phyloP scores from a whole-genome alignment of 805 yeast genomes.

The Suhomyces xylopsoci region DNA sequence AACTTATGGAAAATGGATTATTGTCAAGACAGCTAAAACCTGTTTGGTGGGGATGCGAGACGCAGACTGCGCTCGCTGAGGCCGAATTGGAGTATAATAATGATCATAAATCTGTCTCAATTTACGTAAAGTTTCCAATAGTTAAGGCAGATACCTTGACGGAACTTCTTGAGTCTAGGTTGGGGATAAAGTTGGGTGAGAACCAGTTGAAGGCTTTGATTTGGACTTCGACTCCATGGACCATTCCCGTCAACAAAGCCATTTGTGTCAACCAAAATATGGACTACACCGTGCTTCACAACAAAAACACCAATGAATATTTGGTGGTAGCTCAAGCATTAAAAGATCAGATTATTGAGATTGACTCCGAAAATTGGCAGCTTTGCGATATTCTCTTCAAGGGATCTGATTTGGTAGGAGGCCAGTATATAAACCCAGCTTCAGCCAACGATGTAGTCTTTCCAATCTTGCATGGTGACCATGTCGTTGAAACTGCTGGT shows the following conservation, averaged over 20 bases:
- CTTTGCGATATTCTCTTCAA: neutral
- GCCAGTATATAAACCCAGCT: conserved; percentile 57
- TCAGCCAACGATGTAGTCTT: conserved; percentile 27
- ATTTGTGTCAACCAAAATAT: conserved; percentile 64
- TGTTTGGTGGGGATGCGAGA: conserved; percentile 96
- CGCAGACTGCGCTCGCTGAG: conserved; percentile 92
- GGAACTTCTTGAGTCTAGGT: conserved; percentile 6
- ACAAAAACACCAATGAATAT: conserved; percentile 32
- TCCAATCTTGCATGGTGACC: conserved; percentile 75
- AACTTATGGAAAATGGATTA: conserved; percentile 61
- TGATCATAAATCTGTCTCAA: conserved; percentile 64
- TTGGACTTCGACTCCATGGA: conserved; percentile 99
- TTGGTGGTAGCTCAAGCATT: conserved; percentile 59
- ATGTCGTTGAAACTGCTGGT: conserved; percentile 79
- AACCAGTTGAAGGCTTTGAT: conserved; percentile 43
- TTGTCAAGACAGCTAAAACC: conserved; percentile 88
- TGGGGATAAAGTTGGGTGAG: neutral
- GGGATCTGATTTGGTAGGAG: conserved; percentile 25
- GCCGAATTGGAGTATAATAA: conserved; percentile 89
- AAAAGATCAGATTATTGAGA: conserved; percentile 31
- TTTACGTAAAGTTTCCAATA: conserved; percentile 63
- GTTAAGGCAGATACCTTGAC: conserved; percentile 17
- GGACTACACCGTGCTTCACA: conserved; percentile 48
- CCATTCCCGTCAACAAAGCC: conserved; percentile 83
- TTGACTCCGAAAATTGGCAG: conserved; percentile 17